Conservation (phyloP, 2,329 filamentous ascomycete genomes). For the Atkinsonella texensis region DNA sequence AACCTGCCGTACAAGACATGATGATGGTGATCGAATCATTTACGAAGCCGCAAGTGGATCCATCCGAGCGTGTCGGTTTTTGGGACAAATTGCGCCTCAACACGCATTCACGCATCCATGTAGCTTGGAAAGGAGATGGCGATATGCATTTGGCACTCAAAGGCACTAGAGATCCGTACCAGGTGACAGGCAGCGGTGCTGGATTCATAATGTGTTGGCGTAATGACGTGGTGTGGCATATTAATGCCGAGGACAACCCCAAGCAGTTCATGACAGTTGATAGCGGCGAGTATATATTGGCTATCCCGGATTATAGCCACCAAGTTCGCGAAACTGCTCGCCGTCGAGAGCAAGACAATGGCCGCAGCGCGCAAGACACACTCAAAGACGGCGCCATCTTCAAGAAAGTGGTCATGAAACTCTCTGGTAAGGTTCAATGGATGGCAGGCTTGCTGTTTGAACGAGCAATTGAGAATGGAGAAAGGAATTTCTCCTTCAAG, state of each 20-base stretch:
- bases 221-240: constrained; percentile 78
- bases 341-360: constrained; percentile 42
- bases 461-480: constrained; percentile 58
- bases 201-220: constrained; percentile 99
- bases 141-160: constrained; percentile 92
- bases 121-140: constrained; percentile 90
- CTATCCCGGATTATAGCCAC: constrained; percentile 85
- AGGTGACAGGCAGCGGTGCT: constrained; percentile 81
- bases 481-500: constrained; percentile 75
- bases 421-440: constrained; percentile 93
- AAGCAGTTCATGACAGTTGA: constrained; percentile 92
- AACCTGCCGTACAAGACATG: constrained; percentile 97
- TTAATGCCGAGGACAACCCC: constrained; percentile 76
- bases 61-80: constrained; percentile 88
- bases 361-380: constrained; percentile 48
- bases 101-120: constrained; percentile 81
- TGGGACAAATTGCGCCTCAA: constrained; percentile 97
- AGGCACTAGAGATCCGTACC: constrained; percentile 83
- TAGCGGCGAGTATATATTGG: constrained; percentile 88
- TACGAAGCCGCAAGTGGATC: constrained; percentile 88
- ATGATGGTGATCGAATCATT: constrained; percentile 99
- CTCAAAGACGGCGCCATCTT: constrained; percentile 69
- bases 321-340: constrained; percentile 59
- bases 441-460: constrained; percentile 87
- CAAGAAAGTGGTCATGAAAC: constrained; percentile 98